Evolutionary conservation across 768 basidiomycete species (phyloP).

Genomic region (Atractiella rhizophila): DNA sequence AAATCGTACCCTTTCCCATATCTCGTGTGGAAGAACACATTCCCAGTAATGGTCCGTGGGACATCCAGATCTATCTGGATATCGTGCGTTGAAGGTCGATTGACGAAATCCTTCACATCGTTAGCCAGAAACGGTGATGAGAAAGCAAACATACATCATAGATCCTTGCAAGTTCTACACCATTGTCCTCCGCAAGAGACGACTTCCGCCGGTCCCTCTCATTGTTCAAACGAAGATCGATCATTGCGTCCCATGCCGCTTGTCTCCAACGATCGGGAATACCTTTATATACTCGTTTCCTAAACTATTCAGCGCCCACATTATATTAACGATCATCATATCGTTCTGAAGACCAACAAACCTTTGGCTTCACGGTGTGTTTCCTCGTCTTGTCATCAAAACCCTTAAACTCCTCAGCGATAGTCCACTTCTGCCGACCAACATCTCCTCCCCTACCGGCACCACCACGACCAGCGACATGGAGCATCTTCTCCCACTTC

Average conservation of each 20-base stretch:
- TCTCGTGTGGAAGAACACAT: slow-evolving; percentile 77
- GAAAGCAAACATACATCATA: not conserved
- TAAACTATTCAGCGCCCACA: slow-evolving; percentile 19
- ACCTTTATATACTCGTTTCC: slow-evolving; percentile 68
- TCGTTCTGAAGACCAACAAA: slow-evolving; percentile 2
- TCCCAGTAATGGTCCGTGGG: slow-evolving; percentile 79
- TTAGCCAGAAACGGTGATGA: not conserved
- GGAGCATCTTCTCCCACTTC: slow-evolving; percentile 79
- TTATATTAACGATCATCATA: slow-evolving; percentile 1
- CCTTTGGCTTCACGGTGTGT: slow-evolving; percentile 28
- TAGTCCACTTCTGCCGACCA: no score
- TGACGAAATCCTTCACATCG: slow-evolving; percentile 31
- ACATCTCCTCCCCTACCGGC: no score
- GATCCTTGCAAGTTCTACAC: not conserved
- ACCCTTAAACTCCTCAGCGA: no score
- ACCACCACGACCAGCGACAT: slow-evolving; percentile 36
- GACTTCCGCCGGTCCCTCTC: not conserved
- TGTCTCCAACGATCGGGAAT: slow-evolving; percentile 86
- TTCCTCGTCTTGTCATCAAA: slow-evolving; percentile 54
- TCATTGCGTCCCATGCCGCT: slow-evolving; percentile 70
- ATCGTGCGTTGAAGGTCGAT: slow-evolving; percentile 66
- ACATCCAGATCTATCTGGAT: slow-evolving; percentile 96
- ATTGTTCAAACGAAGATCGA: slow-evolving; percentile 25
- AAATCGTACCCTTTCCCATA: slow-evolving; percentile 91
- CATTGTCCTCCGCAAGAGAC: slow-evolving; percentile 8